These are phyloP conservation scores for Fusarium fracticaudum DNA, from an alignment of 2,329 filamentous ascomycete species.

Conservation along the genomic window DNA sequence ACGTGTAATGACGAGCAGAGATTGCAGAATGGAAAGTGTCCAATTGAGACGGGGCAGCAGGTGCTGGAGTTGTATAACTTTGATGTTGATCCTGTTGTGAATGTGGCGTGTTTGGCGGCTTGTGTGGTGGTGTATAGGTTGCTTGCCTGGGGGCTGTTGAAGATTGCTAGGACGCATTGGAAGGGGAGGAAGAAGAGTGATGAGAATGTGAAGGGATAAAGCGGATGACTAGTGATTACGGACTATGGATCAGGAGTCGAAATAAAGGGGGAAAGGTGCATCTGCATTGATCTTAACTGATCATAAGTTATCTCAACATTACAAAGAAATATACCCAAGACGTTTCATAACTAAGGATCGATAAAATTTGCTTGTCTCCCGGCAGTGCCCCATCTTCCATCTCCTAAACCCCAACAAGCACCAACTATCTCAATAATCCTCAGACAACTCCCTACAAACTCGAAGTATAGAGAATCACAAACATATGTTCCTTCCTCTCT, in stretches of 20 bases:
- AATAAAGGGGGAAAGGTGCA: no score
- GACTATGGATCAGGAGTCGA: not conserved
- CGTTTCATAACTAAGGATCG: not conserved
- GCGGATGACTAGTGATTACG: rapidly evolving
- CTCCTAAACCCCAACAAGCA: not conserved
- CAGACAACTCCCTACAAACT: rapidly evolving
- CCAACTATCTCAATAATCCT: rapidly evolving
- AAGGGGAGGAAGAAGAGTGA: slow-evolving; percentile 44
- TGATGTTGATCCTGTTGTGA: slow-evolving; percentile 67
- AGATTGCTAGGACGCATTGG: slow-evolving; percentile 64
- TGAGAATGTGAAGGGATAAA: slow-evolving; percentile 12
- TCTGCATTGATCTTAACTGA: not conserved
- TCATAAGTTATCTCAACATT: not conserved
- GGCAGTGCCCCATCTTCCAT: not conserved
- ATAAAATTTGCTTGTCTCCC: no score
- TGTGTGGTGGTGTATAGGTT: slow-evolving; percentile 73
- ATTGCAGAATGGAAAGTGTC: slow-evolving; percentile 68
- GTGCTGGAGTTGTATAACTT: slow-evolving; percentile 75
- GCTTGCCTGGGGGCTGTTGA: slow-evolving; percentile 68
- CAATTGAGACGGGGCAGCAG: slow-evolving; percentile 72
- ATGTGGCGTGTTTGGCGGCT: slow-evolving; percentile 70
- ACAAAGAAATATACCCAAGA: no score
- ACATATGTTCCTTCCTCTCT: rapidly evolving
- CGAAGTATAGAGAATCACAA: rapidly evolving
- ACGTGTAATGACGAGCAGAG: slow-evolving; percentile 70